Evolutionary conservation across 2,329 filamentous ascomycete species (phyloP).

Genomic region (Tolypocladium guangdongense): DNA sequence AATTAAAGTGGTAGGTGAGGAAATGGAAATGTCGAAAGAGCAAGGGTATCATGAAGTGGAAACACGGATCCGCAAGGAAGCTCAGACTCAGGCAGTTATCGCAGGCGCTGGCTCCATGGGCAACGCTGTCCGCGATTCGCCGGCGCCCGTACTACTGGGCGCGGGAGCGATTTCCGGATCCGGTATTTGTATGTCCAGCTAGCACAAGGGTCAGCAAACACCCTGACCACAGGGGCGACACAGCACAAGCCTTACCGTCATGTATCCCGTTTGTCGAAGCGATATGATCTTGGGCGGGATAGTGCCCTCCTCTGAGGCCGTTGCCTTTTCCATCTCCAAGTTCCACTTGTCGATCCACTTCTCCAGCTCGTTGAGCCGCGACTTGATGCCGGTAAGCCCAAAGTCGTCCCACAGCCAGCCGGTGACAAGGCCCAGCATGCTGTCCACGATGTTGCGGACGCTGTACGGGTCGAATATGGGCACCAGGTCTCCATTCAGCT

Average conservation of each 20-base stretch:
- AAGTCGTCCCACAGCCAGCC: constrained; percentile 94
- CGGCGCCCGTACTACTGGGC: constrained; percentile 30
- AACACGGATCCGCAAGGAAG: not conserved
- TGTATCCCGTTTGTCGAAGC: constrained; percentile 73
- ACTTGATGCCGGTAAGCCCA: constrained; percentile 67
- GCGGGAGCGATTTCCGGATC: constrained; percentile 59
- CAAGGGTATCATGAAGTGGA: constrained; percentile 4
- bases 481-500: constrained; percentile 67
- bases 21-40: not conserved
- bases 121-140: constrained; percentile 22
- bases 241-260: constrained; percentile 50
- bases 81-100: constrained; percentile 13
- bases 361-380: constrained; percentile 59
- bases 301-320: constrained; percentile 37
- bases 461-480: constrained; percentile 73
- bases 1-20: not conserved
- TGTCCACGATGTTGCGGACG: constrained; percentile 68
- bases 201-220: constrained; percentile 5
- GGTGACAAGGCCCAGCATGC: constrained; percentile 67
- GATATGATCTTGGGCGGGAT: constrained; percentile 62
- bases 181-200: constrained; percentile 74
- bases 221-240: too few species aligned
- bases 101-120: constrained; percentile 20
- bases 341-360: constrained; percentile 85
- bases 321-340: constrained; percentile 48